Evolutionary conservation across 1,284 basidiomycete genomes (phyloP).

Genomic region (Fomitiporia mediterranea): DNA sequence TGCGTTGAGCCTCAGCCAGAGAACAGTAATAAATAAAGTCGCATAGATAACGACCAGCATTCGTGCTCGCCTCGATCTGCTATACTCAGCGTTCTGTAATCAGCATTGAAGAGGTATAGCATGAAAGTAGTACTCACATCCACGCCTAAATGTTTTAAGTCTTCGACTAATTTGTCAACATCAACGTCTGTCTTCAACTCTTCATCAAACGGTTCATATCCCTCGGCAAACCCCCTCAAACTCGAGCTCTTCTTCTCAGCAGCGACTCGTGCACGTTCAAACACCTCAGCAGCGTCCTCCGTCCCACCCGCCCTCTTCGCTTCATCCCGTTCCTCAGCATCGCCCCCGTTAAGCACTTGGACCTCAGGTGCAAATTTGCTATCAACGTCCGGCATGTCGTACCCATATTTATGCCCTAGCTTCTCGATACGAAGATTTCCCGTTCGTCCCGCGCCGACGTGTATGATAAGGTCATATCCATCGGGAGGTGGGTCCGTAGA

Average conservation of each 20-base stretch:
- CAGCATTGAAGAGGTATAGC: conserved; percentile 16
- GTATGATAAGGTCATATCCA: conserved; percentile 73
- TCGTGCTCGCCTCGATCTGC: conserved; percentile 68
- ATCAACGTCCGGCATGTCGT: conserved; percentile 63
- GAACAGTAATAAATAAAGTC: conserved; percentile 78
- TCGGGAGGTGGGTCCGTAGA: conserved; percentile 40
- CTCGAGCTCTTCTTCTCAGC: conserved; percentile 30
- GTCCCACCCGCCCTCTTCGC: conserved; percentile 33
- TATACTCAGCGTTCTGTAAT: conserved; percentile 26
- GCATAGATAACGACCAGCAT: conserved; percentile 72
- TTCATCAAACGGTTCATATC: conserved; percentile 42
- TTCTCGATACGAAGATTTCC: conserved; percentile 64
- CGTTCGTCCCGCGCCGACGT: conserved; percentile 63
- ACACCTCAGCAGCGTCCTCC: conserved; percentile 27
- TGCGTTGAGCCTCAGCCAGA: conserved; percentile 61
- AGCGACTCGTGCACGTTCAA: conserved; percentile 8
- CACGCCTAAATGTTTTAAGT: conserved; percentile 52
- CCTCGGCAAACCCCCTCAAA: conserved; percentile 49
- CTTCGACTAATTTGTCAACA: conserved; percentile 46
- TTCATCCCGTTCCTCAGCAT: conserved; percentile 30
- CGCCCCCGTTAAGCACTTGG: conserved; percentile 26
- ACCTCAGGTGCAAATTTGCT: conserved; percentile 54
- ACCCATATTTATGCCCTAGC: conserved; percentile 64
- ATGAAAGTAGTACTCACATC: conserved; percentile 42
- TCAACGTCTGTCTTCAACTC: conserved; percentile 45